Conservation (phyloP, 148 eudicot species). For the Selenicereus undatus region DNA sequence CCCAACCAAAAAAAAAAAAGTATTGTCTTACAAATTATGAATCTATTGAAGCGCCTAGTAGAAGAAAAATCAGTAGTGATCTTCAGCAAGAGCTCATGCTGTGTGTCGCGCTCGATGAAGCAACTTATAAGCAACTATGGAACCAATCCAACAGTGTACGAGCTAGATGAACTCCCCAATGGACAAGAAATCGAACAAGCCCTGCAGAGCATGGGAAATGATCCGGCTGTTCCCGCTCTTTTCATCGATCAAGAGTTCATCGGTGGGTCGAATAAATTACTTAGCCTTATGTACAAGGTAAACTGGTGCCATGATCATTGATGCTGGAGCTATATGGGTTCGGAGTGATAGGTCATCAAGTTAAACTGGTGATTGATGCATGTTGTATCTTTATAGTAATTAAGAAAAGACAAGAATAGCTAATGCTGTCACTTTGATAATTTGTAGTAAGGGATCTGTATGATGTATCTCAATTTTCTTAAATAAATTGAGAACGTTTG, state of each 20-base stretch:
- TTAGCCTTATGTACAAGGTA: constrained; percentile 73
- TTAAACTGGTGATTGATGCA: background rate
- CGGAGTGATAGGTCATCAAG: constrained; percentile 22
- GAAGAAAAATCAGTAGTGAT: constrained; percentile 65
- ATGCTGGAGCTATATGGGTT: constrained; percentile 66
- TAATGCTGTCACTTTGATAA: no score
- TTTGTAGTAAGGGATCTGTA: no score
- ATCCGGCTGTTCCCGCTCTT: constrained; percentile 56
- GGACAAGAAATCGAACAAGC: constrained; percentile 57
- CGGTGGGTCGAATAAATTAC: constrained; percentile 70
- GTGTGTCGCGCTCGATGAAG: constrained; percentile 60
- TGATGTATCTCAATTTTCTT: no score
- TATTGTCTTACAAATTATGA: constrained; percentile 30
- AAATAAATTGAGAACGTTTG: no score
- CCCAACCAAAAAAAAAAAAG: no score
- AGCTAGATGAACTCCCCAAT: constrained; percentile 58
- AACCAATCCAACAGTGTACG: constrained; percentile 55
- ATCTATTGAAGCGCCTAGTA: constrained; percentile 34
- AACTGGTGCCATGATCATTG: constrained; percentile 54
- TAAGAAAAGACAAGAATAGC: no score
- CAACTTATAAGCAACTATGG: constrained; percentile 63
- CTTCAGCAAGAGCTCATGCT: constrained; percentile 69
- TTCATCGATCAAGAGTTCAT: constrained; percentile 57
- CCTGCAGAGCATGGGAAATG: constrained; percentile 36
- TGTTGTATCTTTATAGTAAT: no score